phyloP scores from a whole-genome alignment of 2,329 filamentous ascomycete species.

The Akanthomyces dipterigenus region DNA sequence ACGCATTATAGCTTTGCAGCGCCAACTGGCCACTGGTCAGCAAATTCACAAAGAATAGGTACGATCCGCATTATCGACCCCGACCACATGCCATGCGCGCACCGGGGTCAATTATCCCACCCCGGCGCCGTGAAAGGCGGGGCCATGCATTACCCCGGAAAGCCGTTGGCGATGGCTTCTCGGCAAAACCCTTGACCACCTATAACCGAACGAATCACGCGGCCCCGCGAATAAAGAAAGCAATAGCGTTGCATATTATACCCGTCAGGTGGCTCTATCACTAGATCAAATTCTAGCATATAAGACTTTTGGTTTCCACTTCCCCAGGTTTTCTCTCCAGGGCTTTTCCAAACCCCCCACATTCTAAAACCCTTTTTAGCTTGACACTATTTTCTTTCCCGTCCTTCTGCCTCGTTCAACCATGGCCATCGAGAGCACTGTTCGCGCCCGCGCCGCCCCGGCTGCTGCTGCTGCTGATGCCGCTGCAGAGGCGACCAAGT shows the following conservation, averaged over 20 bases:
- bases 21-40: too few species aligned
- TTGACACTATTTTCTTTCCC: background rate
- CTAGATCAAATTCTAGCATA: background rate
- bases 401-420: too few species aligned
- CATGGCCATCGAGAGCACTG: background rate
- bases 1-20: too few species aligned
- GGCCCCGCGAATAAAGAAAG: background rate
- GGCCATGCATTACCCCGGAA: background rate
- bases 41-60: too few species aligned
- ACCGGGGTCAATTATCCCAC: background rate
- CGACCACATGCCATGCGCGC: background rate
- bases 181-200: background rate
- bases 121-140: background rate
- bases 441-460: background rate
- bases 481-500: background rate
- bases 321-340: background rate
- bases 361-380: background rate
- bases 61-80: too few species aligned
- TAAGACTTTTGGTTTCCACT: background rate
- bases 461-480: background rate
- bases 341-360: background rate
- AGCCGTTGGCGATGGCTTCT: slow-evolving; percentile 4
- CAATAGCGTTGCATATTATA: background rate
- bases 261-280: background rate
- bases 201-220: slow-evolving; percentile 4